Conservation (phyloP, 257 asterid species). For the Linderniella brevidens region DNA sequence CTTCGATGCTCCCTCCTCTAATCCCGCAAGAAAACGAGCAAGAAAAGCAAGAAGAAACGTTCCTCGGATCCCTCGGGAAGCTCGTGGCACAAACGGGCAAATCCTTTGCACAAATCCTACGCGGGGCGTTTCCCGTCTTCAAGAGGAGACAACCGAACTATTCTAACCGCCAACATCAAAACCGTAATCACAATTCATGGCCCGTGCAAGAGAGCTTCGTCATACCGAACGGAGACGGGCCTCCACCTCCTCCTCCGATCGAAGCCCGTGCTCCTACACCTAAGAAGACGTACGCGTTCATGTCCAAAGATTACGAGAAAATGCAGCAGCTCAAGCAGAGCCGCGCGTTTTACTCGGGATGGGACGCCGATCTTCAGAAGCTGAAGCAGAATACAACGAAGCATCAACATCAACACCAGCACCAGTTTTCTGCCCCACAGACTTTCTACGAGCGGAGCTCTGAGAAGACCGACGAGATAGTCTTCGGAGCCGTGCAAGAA, state of each 20-base stretch:
- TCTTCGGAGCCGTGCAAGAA: constrained; percentile 84
- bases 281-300: constrained; percentile 78
- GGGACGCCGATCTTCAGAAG: constrained; percentile 49
- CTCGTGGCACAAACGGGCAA: constrained; percentile 49
- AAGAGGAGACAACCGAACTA: constrained; percentile 24
- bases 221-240: constrained; percentile 62
- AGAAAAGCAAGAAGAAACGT: constrained; percentile 65
- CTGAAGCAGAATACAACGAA: too few relatives aligned
- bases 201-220: constrained; percentile 76
- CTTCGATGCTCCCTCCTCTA: constrained; percentile 35
- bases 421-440: constrained; percentile 40
- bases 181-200: constrained; percentile 33
- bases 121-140: constrained; percentile 51
- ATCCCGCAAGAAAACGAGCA: constrained; percentile 59
- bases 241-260: constrained; percentile 42
- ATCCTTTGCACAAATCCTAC: constrained; percentile 41
- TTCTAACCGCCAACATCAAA: constrained; percentile 20
- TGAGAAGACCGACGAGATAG: constrained; percentile 52
- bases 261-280: constrained; percentile 81
- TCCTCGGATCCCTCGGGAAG: constrained; percentile 47
- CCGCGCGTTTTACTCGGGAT: constrained; percentile 56
- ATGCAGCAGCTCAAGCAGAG: constrained; percentile 78
- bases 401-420: constrained; percentile 46
- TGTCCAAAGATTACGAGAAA: constrained; percentile 71
- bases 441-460: constrained; percentile 56